Conservation (phyloP, 2,329 filamentous ascomycete species). For the Fusarium scirpi region DNA sequence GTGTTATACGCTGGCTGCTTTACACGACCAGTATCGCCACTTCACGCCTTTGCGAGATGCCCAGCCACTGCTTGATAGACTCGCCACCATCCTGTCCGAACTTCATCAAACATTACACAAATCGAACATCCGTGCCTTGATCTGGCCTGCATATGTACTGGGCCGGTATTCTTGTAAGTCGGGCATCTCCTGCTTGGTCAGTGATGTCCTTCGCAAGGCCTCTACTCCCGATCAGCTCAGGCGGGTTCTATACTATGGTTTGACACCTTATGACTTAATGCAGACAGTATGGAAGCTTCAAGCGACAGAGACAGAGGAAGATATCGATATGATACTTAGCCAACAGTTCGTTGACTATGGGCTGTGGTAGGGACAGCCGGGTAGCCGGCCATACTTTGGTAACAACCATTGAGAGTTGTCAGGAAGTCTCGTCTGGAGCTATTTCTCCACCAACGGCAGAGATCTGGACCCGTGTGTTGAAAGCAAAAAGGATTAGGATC, state of each 20-base stretch:
- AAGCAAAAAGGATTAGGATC: too few relatives aligned
- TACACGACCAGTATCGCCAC: background rate
- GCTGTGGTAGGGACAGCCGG: too few relatives aligned
- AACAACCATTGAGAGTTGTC: too few relatives aligned
- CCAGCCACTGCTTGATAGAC: fast-evolving
- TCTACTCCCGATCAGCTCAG: background rate
- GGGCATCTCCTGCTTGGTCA: too few relatives aligned
- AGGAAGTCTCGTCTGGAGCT: too few relatives aligned
- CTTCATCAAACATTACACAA: background rate
- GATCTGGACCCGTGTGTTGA: too few relatives aligned
- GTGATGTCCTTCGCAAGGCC: background rate
- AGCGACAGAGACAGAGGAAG: background rate
- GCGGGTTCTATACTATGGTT: background rate
- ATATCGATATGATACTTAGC: background rate
- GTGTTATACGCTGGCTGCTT: background rate
- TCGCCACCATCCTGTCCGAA: background rate
- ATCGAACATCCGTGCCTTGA: background rate
- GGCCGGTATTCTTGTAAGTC: too few relatives aligned
- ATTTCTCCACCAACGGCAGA: too few relatives aligned
- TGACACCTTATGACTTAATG: background rate
- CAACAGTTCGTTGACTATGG: background rate
- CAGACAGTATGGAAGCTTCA: background rate
- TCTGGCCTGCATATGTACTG: background rate
- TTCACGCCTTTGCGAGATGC: background rate
- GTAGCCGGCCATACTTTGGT: too few relatives aligned